phyloP scores from a whole-genome alignment of 441 rosid species.

The Populus hybrid region DNA sequence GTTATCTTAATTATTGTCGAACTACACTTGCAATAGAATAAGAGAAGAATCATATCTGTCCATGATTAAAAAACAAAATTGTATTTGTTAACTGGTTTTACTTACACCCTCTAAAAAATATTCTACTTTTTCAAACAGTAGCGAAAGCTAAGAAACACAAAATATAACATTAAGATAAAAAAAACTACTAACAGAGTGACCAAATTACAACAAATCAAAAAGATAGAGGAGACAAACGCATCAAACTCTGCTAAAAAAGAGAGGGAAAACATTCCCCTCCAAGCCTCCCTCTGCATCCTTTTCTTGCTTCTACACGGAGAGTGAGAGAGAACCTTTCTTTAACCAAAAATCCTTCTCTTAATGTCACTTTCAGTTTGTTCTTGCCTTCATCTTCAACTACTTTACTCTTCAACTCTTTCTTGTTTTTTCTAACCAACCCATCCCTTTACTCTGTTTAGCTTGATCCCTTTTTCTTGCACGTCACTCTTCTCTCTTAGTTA shows the following conservation, averaged over 20 bases:
- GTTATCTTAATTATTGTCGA: too few relatives aligned
- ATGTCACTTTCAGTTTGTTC: neutral
- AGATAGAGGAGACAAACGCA: neutral
- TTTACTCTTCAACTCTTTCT: neutral
- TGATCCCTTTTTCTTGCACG: slow-evolving; percentile 1
- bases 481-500: neutral
- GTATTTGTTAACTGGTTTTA: too few relatives aligned
- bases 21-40: neutral
- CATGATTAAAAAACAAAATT: too few relatives aligned
- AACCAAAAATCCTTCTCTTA: neutral
- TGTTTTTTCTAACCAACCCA: neutral
- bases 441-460: neutral
- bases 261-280: neutral
- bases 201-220: neutral
- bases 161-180: too few relatives aligned
- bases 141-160: too few relatives aligned
- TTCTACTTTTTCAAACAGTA: too few relatives aligned
- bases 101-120: too few relatives aligned
- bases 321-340: neutral
- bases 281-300: neutral
- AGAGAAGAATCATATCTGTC: neutral
- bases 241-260: neutral
- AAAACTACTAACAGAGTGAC: neutral
- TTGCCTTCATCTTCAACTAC: neutral
- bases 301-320: neutral